Percentiles rank a stretch among this genome's conserved stretches.
phyloP scores from a whole-genome alignment of 768 basidiomycete genomes.

The Boletus subparvulus region DNA sequence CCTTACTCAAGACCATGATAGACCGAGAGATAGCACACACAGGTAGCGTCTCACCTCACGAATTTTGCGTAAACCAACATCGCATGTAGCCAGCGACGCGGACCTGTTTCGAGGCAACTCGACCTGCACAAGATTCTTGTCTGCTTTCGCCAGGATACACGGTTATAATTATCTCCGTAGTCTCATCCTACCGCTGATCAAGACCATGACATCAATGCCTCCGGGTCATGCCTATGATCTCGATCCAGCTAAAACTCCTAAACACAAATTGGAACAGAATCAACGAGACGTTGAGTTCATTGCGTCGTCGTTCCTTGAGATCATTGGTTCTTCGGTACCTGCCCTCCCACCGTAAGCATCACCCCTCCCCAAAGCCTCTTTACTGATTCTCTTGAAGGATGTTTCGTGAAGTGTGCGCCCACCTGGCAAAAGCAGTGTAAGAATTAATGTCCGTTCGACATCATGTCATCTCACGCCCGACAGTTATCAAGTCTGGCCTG shows the following conservation, averaged over 20 bases:
- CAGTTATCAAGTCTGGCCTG: slow-evolving; percentile 70
- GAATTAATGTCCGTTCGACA: slow-evolving; percentile 27
- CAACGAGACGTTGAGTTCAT: slow-evolving; percentile 69
- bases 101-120: slow-evolving; percentile 88
- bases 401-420: slow-evolving; percentile 83
- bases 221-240: slow-evolving; percentile 74
- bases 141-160: slow-evolving; percentile 83
- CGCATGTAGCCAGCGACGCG: slow-evolving; percentile 64
- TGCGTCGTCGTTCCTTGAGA: slow-evolving; percentile 70
- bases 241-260: slow-evolving; percentile 60
- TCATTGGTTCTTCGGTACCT: slow-evolving; percentile 69
- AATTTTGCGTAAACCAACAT: slow-evolving; percentile 1
- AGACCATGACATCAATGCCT: slow-evolving; percentile 71
- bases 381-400: slow-evolving; percentile 48
- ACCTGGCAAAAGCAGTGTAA: slow-evolving; percentile 78
- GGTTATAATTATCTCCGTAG: slow-evolving; percentile 90
- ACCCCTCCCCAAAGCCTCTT: background rate
- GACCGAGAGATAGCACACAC: slow-evolving; percentile 80
- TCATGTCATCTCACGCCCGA: slow-evolving; percentile 15
- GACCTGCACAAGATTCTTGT: slow-evolving; percentile 82
- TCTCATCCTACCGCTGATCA: slow-evolving; percentile 74
- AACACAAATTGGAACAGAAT: slow-evolving; percentile 67
- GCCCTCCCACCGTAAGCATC: slow-evolving; percentile 69
- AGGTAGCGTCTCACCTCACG: slow-evolving; percentile 42
- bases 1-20: slow-evolving; percentile 78